Evolutionary conservation across 108 stramenopile genomes (phyloP), one percentile per base, ranked within the genome.

Genomic region (Cyclostephanos tholiformis): DNA sequence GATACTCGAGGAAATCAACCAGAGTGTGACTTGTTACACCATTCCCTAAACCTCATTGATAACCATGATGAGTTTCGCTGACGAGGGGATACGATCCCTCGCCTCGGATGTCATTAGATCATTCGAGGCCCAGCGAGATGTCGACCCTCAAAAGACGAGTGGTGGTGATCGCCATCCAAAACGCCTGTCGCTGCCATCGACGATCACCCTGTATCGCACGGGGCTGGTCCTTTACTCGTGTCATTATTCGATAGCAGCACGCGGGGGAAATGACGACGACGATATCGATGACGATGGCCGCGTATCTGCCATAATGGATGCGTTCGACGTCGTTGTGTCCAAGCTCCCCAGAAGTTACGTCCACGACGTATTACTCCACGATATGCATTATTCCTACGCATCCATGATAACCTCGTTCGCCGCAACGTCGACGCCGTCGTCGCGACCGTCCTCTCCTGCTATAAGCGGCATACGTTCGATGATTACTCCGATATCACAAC

Each of bases 151-250:
- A 9, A 8, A 48, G 5, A 20, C n/a, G n/a, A n/a, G n/a, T n/a
- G n/a, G 50, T 14, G 20, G 16, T 29, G 35, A 53, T 14, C 1
- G 17, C 51, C 9, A 26, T 30, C 49, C 36, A 32, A 17, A 26
- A 17, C 5, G 11, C 30, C 26, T 35, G n/a, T n/a, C n/a, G 23
- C 69, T 80, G 36, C 81, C 76, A 27, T 52, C 77, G 13, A 16
- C 82, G 16, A 57, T 78, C 32, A 67, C 67, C 9, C 32, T 82
- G 17, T 79, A 82, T 65, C 82, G 82, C 27, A 79, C 77, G 30
- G 82, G 82, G 16, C 60, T 77, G 16, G 36, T 82, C 51, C 82
- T 82, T 29, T 82, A 68, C 67, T 26, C 80, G 23, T 62, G 32
- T 39, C 23, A n/a, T n/a, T n/a, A 44, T 17, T 6, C 30, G 22